Evolutionary conservation across 768 basidiomycete species (phyloP), one percentile per base, ranked within the genome.

Genomic region (Tylopilus balloui): DNA sequence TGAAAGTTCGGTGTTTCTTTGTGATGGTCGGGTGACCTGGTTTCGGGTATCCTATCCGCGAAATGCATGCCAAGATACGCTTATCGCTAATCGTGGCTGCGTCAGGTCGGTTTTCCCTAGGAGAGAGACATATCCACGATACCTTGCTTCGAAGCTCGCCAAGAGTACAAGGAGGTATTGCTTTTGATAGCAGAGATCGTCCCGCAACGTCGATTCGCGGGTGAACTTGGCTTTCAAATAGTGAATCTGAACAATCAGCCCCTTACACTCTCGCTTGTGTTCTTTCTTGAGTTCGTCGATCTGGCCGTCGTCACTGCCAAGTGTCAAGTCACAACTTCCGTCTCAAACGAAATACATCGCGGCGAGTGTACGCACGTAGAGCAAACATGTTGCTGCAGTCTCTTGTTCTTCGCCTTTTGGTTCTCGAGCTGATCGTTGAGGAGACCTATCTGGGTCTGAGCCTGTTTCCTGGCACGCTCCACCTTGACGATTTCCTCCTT

Each of bases 191-290:
- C 77, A 73, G 38, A 97, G 74, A 57, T 83, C 84, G 50, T 73
- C 74, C 28, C 95, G 79, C 73, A 96, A 80, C 1, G 76, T 75
- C 10, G 84, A 79, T 70, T 99, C 96, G 21, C 95, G 79, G 3
- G 81, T 86, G 67, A 85, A 94, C 63, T 91, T 92, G 47, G 88
- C 86, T 66, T 98, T 95, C 57, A 98, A 75, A 68, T 96, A 97
- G 35, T 77, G 79, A 50, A 96, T 92, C 66, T 96, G 92, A 8
- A 90, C 80, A 42, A 98, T 83, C 17, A 97, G 73, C 9, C 92
- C 91, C 62, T 92, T 93, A 72, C 88, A 87, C 63, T 97, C 92
- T 53, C 81, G 80, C 54, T 87, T 89, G 63, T 92, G 90, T 65
- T 81, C 83, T 3, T 70, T 57, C 55, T 77, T 83, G 54, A 89